A percentile compares a stretch with the other conserved stretches of the same genome.
These are phyloP conservation scores for Pseudocercospora vitis DNA, from an alignment of 2,329 filamentous ascomycete species.

Conservation along the genomic window DNA sequence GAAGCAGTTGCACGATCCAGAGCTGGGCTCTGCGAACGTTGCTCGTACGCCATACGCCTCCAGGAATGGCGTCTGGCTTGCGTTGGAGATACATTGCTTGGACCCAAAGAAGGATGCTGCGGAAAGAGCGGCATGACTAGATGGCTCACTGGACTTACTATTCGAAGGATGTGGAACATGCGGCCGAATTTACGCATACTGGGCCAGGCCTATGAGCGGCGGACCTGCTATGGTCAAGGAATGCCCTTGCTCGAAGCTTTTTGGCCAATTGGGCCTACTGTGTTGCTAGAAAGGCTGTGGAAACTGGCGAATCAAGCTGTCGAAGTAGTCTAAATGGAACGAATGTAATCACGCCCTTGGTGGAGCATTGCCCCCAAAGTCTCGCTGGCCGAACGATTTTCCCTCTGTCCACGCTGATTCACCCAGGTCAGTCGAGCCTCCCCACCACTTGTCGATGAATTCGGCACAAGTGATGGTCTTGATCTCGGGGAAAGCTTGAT, in stretches of 20 bases:
- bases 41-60: conserved; percentile 31
- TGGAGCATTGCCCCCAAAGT: conserved; percentile 15
- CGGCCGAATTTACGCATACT: conserved; percentile 13
- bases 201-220: conserved; percentile 3
- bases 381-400: conserved; percentile 17
- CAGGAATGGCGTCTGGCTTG: conserved; percentile 31
- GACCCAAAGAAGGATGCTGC: conserved; percentile 24
- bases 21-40: conserved; percentile 30
- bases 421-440: conserved; percentile 26
- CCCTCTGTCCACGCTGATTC: conserved; percentile 29
- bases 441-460: conserved; percentile 37
- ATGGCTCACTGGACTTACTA: conserved; percentile 16
- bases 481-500: conserved; percentile 31
- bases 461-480: conserved; percentile 28
- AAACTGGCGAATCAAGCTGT: background rate
- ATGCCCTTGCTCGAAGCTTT: conserved; percentile 15
- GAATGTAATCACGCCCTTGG: background rate
- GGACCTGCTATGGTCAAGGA: conserved; percentile 12
- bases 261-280: conserved; percentile 11
- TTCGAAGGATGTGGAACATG: conserved; percentile 19
- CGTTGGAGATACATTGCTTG: conserved; percentile 27
- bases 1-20: conserved; percentile 27
- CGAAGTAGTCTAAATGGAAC: background rate
- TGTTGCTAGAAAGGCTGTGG: conserved; percentile 15
- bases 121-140: conserved; percentile 19